phyloP scores from a whole-genome alignment of 164 flowering plant species.

The Magnolia kwangsiensis region DNA sequence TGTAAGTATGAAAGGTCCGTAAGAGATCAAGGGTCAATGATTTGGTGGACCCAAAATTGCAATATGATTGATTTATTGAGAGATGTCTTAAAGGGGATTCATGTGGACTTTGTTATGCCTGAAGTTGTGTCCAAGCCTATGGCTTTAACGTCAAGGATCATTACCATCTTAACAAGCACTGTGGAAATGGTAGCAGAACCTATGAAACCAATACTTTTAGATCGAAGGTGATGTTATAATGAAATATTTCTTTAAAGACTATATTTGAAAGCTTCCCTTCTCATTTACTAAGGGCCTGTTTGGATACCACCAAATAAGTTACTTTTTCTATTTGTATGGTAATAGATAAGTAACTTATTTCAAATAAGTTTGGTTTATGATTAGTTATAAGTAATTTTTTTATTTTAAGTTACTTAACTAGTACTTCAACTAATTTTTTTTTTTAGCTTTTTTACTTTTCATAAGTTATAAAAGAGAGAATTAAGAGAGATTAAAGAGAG shows the following conservation, averaged over 20 bases:
- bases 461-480: too few species aligned
- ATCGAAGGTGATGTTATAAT: constrained; percentile 24
- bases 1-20: constrained; percentile 70
- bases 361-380: too few species aligned
- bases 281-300: too few species aligned
- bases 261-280: too few species aligned
- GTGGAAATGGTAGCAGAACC: constrained; percentile 36
- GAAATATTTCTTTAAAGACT: not conserved
- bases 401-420: too few species aligned
- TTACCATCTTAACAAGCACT: constrained; percentile 60
- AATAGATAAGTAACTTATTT: too few species aligned
- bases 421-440: too few species aligned
- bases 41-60: constrained; percentile 47
- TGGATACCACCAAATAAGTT: too few species aligned
- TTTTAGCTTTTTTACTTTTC: too few species aligned
- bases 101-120: constrained; percentile 63
- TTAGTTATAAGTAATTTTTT: too few species aligned
- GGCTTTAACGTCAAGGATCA: constrained; percentile 75
- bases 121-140: constrained; percentile 46
- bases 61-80: constrained; percentile 34
- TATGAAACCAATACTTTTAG: constrained; percentile 42
- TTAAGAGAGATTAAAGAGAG: too few species aligned
- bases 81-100: constrained; percentile 40
- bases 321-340: too few species aligned
- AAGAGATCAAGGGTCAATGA: constrained; percentile 43